Conservation (phyloP, 2,329 filamentous ascomycete genomes). For the Reticulascus tulasneorum region DNA sequence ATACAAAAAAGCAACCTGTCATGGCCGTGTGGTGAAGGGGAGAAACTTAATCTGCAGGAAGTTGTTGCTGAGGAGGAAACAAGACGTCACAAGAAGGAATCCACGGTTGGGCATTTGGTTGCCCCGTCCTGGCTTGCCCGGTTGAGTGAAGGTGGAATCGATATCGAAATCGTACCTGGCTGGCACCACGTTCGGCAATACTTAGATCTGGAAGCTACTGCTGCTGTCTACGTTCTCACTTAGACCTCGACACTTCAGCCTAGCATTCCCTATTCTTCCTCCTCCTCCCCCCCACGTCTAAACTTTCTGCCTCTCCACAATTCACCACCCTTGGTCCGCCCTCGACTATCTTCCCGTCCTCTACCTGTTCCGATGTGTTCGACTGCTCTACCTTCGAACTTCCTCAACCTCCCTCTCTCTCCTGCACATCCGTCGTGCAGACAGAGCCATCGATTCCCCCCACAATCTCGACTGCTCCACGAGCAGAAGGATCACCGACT, state of each 20-base stretch:
- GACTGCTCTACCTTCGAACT: constrained; percentile 13
- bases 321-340: no score
- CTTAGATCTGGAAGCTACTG: no score
- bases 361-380: constrained; percentile 21
- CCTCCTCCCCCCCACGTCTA: neutral
- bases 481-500: constrained; percentile 7
- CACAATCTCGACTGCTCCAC: neutral
- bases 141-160: no score
- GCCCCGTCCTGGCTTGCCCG: neutral
- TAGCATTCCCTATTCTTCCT: no score
- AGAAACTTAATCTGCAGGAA: no score
- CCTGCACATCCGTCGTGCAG: constrained; percentile 11
- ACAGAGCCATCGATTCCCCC: constrained; percentile 7
- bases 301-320: constrained; percentile 1
- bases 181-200: no score
- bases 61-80: neutral
- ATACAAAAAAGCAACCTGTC: constrained; percentile 3
- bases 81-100: no score
- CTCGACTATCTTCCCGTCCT: no score
- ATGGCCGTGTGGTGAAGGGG: constrained; percentile 5
- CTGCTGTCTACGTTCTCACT: no score
- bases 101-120: neutral
- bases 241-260: no score
- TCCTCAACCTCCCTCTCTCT: constrained; percentile 13
- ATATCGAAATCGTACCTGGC: no score